Conservation (phyloP, 225 moss, liverwort and hornwort species). For the Bryum argenteum region DNA sequence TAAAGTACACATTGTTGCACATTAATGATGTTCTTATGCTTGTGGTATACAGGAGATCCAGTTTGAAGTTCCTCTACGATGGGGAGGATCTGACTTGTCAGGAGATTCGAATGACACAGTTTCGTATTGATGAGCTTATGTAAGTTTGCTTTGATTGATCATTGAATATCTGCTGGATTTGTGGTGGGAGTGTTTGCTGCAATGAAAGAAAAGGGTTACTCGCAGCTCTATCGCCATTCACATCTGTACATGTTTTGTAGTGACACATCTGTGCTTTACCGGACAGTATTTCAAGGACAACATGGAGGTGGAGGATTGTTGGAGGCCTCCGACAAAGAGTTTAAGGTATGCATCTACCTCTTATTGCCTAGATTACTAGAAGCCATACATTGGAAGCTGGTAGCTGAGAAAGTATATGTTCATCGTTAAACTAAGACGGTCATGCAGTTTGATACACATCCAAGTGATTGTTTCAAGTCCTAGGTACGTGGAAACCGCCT, state of each 20-base stretch:
- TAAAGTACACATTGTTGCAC: neutral
- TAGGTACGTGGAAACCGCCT: too few species aligned
- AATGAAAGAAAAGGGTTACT: neutral
- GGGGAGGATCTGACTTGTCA: constrained; percentile 93
- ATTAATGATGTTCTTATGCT: constrained; percentile 4
- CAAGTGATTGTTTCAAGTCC: too few species aligned
- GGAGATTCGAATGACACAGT: constrained; percentile 93
- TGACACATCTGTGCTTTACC: constrained; percentile 89
- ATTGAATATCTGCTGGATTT: neutral
- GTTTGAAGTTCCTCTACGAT: constrained; percentile 66
- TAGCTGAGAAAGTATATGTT: neutral
- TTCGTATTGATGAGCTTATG: constrained; percentile 85
- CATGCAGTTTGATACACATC: too few species aligned
- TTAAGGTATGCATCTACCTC: constrained; percentile 61
- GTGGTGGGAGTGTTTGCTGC: too few species aligned
- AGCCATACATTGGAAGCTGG: neutral
- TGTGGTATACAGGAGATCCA: constrained; percentile 62
- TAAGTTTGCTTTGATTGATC: constrained; percentile 37
- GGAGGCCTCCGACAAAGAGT: constrained; percentile 98
- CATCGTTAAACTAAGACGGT: neutral
- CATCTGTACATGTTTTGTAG: constrained; percentile 48
- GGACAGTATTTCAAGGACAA: constrained; percentile 95
- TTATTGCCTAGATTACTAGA: neutral
- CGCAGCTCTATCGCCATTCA: neutral
- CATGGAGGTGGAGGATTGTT: constrained; percentile 93